Conservation (phyloP, 2,329 filamentous ascomycete genomes). For the Thielaviopsis populi region DNA sequence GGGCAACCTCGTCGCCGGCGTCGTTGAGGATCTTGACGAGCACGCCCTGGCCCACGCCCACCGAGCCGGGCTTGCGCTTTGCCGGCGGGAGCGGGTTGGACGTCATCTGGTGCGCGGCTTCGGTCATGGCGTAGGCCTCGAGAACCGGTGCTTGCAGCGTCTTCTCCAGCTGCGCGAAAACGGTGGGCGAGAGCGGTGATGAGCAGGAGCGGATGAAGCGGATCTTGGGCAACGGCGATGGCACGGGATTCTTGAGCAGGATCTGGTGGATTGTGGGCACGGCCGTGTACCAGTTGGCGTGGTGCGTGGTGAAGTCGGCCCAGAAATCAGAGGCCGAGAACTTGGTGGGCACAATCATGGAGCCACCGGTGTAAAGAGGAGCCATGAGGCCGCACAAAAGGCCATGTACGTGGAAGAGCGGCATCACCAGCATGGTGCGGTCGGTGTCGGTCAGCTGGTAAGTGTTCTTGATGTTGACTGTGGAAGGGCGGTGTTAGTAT, state of each 20-base stretch:
- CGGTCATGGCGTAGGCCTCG: constrained; percentile 87
- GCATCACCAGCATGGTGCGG: constrained; percentile 78
- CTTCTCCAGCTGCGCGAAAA: constrained; percentile 64
- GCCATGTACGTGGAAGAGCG: constrained; percentile 82
- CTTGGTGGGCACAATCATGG: constrained; percentile 60
- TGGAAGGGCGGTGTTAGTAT: background rate
- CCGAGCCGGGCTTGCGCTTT: constrained; percentile 65
- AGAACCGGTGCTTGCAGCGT: constrained; percentile 66
- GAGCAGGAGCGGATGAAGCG: constrained; percentile 72
- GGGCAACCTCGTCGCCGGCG: constrained; percentile 49
- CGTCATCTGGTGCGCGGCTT: constrained; percentile 75
- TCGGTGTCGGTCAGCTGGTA: constrained; percentile 57
- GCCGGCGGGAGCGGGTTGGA: constrained; percentile 56
- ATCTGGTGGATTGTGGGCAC: constrained; percentile 92
- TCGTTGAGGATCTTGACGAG: constrained; percentile 64
- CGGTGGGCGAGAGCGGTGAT: constrained; percentile 66
- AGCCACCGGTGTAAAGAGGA: constrained; percentile 59
- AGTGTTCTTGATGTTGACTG: constrained; percentile 62
- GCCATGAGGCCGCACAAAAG: constrained; percentile 69
- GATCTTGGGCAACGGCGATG: constrained; percentile 53
- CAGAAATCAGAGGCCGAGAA: constrained; percentile 79
- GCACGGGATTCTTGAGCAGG: constrained; percentile 57
- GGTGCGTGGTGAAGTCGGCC: constrained; percentile 56
- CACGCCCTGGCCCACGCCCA: constrained; percentile 71
- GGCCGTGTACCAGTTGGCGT: constrained; percentile 83